Conservation (phyloP, 305 asterid species). For the Coffea humblotiana region DNA sequence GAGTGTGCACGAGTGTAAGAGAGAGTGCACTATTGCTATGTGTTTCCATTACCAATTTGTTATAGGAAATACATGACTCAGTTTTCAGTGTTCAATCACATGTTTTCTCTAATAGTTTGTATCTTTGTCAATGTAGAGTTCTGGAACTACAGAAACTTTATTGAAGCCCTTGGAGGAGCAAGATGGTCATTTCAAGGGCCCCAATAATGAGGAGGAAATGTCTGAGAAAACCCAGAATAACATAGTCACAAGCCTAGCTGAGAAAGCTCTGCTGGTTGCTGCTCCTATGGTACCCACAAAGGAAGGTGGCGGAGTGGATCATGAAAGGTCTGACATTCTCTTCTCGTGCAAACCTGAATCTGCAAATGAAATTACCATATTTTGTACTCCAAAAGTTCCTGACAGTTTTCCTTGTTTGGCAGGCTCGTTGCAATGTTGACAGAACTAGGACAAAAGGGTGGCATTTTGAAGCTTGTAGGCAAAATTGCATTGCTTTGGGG, state of each 20-base stretch:
- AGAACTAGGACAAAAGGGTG: constrained; percentile 92
- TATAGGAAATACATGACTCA: background rate
- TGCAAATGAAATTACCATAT: constrained; percentile 6
- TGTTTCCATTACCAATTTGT: background rate
- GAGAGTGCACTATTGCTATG: background rate
- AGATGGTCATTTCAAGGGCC: constrained; percentile 30
- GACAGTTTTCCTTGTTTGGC: constrained; percentile 30
- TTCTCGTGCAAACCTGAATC: constrained; percentile 4
- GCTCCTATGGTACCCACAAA: constrained; percentile 88
- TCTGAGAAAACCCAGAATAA: constrained; percentile 45
- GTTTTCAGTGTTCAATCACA: background rate
- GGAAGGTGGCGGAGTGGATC: constrained; percentile 91
- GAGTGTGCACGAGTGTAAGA: background rate
- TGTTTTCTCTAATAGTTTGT: constrained; percentile 20
- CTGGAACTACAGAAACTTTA: constrained; percentile 35
- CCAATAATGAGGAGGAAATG: constrained; percentile 36
- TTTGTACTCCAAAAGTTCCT: constrained; percentile 24
- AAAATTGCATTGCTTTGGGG: constrained; percentile 96
- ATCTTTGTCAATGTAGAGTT: constrained; percentile 48
- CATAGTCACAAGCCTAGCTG: constrained; percentile 79
- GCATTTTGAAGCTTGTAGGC: constrained; percentile 69
- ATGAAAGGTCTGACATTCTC: constrained; percentile 61
- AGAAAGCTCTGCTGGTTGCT: constrained; percentile 97
- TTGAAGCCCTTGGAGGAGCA: constrained; percentile 40
- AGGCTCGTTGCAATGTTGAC: constrained; percentile 88